Evolutionary conservation across 2,329 filamentous ascomycete species (phyloP).

Genomic region (Microcyclospora pomicola): DNA sequence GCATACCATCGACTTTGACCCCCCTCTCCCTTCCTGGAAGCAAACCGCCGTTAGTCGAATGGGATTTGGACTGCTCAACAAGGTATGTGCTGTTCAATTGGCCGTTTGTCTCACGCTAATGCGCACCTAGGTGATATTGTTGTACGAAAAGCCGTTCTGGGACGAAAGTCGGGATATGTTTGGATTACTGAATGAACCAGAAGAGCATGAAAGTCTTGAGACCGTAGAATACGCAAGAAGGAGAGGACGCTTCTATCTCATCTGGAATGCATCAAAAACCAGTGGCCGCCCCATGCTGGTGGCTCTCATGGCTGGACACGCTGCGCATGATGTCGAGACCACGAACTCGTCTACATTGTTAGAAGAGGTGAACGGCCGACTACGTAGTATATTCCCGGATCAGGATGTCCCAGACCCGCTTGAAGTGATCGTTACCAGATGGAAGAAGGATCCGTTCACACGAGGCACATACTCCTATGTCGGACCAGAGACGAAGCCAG

Average conservation of each 20-base stretch:
- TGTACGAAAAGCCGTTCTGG: constrained; percentile 87
- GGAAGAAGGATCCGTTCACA: constrained; percentile 84
- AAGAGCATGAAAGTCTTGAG: constrained; percentile 53
- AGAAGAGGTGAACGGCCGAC: constrained; percentile 62
- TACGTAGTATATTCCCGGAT: constrained; percentile 58
- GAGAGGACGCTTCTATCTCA: constrained; percentile 89
- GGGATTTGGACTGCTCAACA: constrained; percentile 89
- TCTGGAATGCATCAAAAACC: constrained; percentile 90
- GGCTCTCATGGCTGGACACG: constrained; percentile 89
- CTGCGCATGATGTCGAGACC: constrained; percentile 74
- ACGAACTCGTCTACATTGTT: constrained; percentile 64
- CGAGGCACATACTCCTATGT: constrained; percentile 92
- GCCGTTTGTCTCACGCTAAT: constrained; percentile 5
- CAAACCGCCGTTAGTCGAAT: constrained; percentile 63
- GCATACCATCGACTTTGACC: constrained; percentile 70
- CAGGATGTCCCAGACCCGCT: constrained; percentile 57
- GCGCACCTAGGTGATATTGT: constrained; percentile 50
- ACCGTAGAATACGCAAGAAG: constrained; percentile 66
- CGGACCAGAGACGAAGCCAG: constrained; percentile 63
- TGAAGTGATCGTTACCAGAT: constrained; percentile 82
- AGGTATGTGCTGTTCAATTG: constrained; percentile 33
- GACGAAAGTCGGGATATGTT: constrained; percentile 83
- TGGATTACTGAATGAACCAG: constrained; percentile 67
- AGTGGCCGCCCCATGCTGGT: constrained; percentile 75
- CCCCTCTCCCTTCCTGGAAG: constrained; percentile 81